These are phyloP conservation scores for Mortierella sp. DNA, from an alignment of 371 early-diverging fungal genomes.

Conservation along the genomic window DNA sequence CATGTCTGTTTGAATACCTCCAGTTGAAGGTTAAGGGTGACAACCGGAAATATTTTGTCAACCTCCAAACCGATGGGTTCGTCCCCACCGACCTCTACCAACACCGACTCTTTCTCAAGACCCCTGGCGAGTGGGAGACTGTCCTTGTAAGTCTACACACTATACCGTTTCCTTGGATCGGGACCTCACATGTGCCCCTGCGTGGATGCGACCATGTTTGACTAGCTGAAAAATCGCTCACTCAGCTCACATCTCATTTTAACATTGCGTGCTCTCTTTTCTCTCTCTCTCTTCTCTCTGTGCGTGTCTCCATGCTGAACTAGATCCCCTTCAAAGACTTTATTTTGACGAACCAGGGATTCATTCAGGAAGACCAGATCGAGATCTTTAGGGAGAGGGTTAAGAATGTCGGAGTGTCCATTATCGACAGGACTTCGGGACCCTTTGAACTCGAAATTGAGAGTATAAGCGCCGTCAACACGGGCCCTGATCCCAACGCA, in stretches of 20 bases:
- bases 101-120: constrained; percentile 88
- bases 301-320: background rate
- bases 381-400: constrained; percentile 88
- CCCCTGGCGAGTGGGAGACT: constrained; percentile 93
- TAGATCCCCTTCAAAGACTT: constrained; percentile 95
- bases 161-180: background rate
- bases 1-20: constrained; percentile 87
- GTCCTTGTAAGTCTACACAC: constrained; percentile 77
- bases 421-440: constrained; percentile 87
- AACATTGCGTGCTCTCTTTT: background rate
- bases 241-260: background rate
- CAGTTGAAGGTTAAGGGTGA: constrained; percentile 87
- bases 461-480: constrained; percentile 89
- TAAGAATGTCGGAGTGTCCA: constrained; percentile 90
- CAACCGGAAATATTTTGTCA: constrained; percentile 88
- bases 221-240: background rate
- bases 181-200: background rate
- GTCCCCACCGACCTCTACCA: constrained; percentile 91
- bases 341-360: constrained; percentile 90
- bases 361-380: constrained; percentile 87
- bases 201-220: background rate
- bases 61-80: constrained; percentile 88
- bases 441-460: constrained; percentile 92
- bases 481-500: constrained; percentile 40
- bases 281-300: constrained; percentile 1